These are phyloP conservation scores for Daucus carota DNA, from an alignment of 129 eudicot genomes.

Conservation along the genomic window DNA sequence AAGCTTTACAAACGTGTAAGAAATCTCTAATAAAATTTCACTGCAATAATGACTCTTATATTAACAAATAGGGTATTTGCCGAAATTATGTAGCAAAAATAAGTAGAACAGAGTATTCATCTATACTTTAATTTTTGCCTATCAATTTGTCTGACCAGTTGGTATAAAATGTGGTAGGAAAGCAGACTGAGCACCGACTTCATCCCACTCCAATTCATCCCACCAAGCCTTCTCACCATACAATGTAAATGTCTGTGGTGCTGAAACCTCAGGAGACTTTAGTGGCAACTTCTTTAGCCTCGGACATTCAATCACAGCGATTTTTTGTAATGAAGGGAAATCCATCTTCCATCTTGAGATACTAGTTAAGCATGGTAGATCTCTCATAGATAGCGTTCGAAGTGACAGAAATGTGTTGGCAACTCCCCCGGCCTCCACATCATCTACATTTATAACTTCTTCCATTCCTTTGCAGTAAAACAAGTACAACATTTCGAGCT, in stretches of 20 bases:
- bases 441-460: conserved; percentile 26
- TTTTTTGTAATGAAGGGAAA: conserved; percentile 24
- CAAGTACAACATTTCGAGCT: conserved; percentile 29
- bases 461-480: conserved; percentile 37
- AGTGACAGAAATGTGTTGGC: conserved; percentile 22
- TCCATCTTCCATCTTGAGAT: conserved; percentile 8
- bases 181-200: conserved; percentile 12
- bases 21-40: too few species aligned
- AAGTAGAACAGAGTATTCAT: neutral
- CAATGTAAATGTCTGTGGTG: conserved; percentile 22
- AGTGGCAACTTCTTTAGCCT: conserved; percentile 32
- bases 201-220: conserved; percentile 43
- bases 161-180: conserved; percentile 7
- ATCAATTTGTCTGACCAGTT: conserved; percentile 3
- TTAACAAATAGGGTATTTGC: too few species aligned
- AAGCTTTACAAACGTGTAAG: too few species aligned
- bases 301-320: conserved; percentile 42
- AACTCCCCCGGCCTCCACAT: conserved; percentile 14
- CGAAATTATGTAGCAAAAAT: too few species aligned
- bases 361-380: neutral
- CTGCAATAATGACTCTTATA: too few species aligned
- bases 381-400: conserved; percentile 15
- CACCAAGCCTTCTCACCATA: conserved; percentile 35
- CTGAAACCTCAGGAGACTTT: conserved; percentile 20
- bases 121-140: neutral